Evolutionary conservation across 2,329 filamentous ascomycete species (phyloP).

Genomic region (Aspergillus unguis): DNA sequence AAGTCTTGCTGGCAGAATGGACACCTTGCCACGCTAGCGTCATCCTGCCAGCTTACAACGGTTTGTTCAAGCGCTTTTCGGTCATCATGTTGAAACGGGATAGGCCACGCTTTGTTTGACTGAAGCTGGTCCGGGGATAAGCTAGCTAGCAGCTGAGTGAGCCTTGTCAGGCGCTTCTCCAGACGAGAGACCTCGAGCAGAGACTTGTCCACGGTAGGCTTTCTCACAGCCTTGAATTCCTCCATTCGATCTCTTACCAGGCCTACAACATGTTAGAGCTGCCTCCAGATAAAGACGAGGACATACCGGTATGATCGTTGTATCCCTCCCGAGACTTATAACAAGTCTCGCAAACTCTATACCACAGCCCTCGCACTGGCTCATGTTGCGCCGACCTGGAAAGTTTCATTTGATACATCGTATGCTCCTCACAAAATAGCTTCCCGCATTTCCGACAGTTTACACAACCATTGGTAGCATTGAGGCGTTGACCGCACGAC

Average conservation of each 20-base stretch:
- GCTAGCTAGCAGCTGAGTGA: conserved; percentile 78
- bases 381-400: conserved; percentile 86
- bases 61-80: conserved; percentile 84
- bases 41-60: conserved; percentile 93
- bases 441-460: conserved; percentile 93
- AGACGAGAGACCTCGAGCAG: conserved; percentile 83
- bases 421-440: conserved; percentile 94
- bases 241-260: conserved; percentile 67
- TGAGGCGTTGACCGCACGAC: conserved; percentile 74
- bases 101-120: conserved; percentile 49
- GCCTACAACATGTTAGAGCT: conserved; percentile 38
- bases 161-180: conserved; percentile 85
- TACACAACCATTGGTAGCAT: conserved; percentile 74
- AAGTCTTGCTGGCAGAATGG: conserved; percentile 97
- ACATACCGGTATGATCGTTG: conserved; percentile 72
- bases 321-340: conserved; percentile 96
- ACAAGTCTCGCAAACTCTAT: conserved; percentile 95
- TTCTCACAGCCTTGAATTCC: conserved; percentile 67
- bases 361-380: conserved; percentile 86
- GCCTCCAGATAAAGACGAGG: not conserved
- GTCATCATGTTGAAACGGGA: conserved; percentile 68
- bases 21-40: conserved; percentile 72
- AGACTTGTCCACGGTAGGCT: conserved; percentile 76
- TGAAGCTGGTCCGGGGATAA: conserved; percentile 64
- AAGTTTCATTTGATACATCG: conserved; percentile 99